Evolutionary conservation across 768 basidiomycete genomes (phyloP).

Genomic region (Suillus cothurnatus): DNA sequence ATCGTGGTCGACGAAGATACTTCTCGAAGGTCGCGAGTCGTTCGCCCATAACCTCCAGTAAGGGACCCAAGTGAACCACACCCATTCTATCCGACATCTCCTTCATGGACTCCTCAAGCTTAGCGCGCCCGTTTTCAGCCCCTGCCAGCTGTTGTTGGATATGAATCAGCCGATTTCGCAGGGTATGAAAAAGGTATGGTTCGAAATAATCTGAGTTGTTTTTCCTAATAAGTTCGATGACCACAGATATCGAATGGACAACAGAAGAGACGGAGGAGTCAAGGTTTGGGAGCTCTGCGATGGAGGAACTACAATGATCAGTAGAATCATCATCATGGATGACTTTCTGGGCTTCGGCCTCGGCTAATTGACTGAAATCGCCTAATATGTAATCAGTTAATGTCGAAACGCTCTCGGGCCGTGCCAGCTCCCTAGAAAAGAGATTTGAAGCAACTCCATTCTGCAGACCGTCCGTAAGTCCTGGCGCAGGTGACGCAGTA

Average conservation of each 20-base stretch:
- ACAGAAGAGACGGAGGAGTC: conserved; percentile 76
- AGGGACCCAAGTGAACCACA: conserved; percentile 86
- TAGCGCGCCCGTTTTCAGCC: conserved; percentile 62
- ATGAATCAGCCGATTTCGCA: conserved; percentile 87
- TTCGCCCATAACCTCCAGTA: conserved; percentile 74
- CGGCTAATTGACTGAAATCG: conserved; percentile 46
- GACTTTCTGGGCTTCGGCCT: conserved; percentile 14
- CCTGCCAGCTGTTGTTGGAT: conserved; percentile 72
- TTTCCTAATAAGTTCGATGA: conserved; percentile 93
- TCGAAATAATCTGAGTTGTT: conserved; percentile 99
- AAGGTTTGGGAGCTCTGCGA: conserved; percentile 36
- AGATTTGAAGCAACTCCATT: conserved; percentile 79
- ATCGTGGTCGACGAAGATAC: conserved; percentile 72
- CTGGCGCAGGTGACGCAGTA: conserved; percentile 80
- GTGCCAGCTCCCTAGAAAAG: conserved; percentile 87
- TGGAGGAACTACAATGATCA: conserved; percentile 15
- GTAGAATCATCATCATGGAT: conserved; percentile 13
- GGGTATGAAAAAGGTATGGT: conserved; percentile 92
- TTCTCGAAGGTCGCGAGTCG: conserved; percentile 68
- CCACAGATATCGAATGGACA: conserved; percentile 81
- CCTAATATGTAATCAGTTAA: conserved; percentile 78
- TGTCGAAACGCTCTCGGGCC: conserved; percentile 65
- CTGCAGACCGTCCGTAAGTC: conserved; percentile 67
- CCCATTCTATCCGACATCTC: conserved; percentile 86
- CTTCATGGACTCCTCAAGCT: conserved; percentile 69